These are phyloP conservation scores for Lizonia empirigonia DNA, from an alignment of 2,329 filamentous ascomycete species.

Conservation along the genomic window DNA sequence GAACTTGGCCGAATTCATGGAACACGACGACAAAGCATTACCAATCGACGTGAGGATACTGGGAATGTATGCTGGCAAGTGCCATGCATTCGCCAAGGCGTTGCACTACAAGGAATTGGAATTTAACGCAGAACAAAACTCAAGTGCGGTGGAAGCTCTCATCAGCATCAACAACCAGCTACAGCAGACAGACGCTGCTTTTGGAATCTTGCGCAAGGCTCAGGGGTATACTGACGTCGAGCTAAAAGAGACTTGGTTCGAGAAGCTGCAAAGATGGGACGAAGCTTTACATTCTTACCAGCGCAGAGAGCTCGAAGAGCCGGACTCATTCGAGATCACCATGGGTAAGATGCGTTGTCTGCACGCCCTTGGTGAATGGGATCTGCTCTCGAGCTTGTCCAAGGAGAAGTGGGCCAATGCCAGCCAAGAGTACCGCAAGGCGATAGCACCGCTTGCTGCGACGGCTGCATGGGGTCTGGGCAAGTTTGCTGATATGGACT, in stretches of 20 bases:
- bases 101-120: conserved; percentile 99
- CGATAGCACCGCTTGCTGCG: conserved; percentile 91
- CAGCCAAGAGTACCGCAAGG: conserved; percentile 81
- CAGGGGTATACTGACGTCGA: conserved; percentile 96
- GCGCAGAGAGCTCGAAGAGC: conserved; percentile 76
- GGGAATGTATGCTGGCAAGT: conserved; percentile 92
- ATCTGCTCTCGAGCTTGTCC: conserved; percentile 83
- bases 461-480: conserved; percentile 95
- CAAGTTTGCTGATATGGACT: conserved; percentile 99
- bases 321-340: conserved; percentile 84
- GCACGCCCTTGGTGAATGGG: conserved; percentile 97
- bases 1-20: conserved; percentile 99
- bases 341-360: conserved; percentile 99
- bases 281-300: conserved; percentile 93
- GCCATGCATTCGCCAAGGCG: conserved; percentile 97
- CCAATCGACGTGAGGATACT: conserved; percentile 96
- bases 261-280: conserved; percentile 97
- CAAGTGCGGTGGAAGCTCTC: conserved; percentile 90
- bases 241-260: conserved; percentile 97
- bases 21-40: conserved; percentile 97
- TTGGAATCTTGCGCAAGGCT: conserved; percentile 94
- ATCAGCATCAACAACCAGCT: conserved; percentile 99
- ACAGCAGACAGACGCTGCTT: conserved; percentile 97
- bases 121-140: conserved; percentile 96
- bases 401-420: conserved; percentile 95